These are phyloP conservation scores for Atractiella rhizophila DNA, from an alignment of 768 basidiomycete species.

Conservation along the genomic window DNA sequence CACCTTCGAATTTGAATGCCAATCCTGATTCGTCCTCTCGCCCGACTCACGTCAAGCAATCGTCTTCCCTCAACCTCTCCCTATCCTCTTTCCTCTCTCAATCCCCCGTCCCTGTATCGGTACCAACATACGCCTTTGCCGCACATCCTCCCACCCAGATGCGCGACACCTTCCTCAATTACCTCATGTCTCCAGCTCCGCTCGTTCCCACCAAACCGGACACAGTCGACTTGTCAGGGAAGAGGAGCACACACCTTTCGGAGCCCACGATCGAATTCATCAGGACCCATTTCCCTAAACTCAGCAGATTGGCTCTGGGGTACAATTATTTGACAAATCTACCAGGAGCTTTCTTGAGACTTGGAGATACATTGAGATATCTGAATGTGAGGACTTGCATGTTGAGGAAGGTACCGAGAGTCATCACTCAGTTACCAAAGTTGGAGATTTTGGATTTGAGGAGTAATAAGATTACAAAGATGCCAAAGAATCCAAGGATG, in stretches of 20 bases:
- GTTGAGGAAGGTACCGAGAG: slow-evolving; percentile 58
- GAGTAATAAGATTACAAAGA: slow-evolving; percentile 57
- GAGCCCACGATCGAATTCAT: neutral
- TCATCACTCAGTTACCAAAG: slow-evolving; percentile 56
- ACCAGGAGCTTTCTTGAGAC: slow-evolving; percentile 43
- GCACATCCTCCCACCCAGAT: no score
- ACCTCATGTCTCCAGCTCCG: no score
- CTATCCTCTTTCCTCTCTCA: no score
- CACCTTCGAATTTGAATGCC: no score
- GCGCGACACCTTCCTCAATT: no score
- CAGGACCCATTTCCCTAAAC: neutral
- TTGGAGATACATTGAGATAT: slow-evolving; percentile 46
- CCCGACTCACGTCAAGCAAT: no score
- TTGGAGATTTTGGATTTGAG: slow-evolving; percentile 87
- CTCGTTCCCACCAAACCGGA: no score
- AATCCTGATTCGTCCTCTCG: no score
- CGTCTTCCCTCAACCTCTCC: no score
- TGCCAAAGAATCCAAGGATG: slow-evolving; percentile 57
- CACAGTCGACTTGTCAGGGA: no score
- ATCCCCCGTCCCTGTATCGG: no score
- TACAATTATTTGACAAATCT: slow-evolving; percentile 58
- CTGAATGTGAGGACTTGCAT: slow-evolving; percentile 65
- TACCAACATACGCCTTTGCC: no score
- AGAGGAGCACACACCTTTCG: slow-evolving; percentile 3
- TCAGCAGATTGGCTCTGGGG: slow-evolving; percentile 50